phyloP scores from a whole-genome alignment of 306 rosid species.

The Rubus idaeus region DNA sequence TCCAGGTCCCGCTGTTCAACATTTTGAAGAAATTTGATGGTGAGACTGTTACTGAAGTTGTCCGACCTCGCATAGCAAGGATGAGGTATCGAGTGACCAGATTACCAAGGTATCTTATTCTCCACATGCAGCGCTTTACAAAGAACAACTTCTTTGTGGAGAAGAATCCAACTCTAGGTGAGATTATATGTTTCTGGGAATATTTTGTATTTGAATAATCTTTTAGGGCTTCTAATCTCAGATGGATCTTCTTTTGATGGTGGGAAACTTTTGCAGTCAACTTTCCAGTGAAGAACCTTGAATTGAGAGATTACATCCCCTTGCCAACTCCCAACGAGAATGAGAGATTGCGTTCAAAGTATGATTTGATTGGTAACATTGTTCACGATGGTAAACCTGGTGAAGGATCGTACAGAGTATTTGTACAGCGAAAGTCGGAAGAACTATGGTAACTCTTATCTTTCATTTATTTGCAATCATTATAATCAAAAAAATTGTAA shows the following conservation, averaged over 20 bases:
- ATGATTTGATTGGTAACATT: constrained; percentile 83
- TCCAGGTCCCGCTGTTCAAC: constrained; percentile 92
- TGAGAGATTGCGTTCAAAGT: constrained; percentile 69
- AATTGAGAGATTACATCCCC: constrained; percentile 94
- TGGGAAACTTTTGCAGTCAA: constrained; percentile 50
- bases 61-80: constrained; percentile 89
- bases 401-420: constrained; percentile 85
- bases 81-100: constrained; percentile 86
- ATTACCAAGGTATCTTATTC: constrained; percentile 77
- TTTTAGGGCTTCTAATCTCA: background rate
- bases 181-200: constrained; percentile 3
- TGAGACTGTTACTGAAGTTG: constrained; percentile 86
- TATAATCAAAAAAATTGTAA: background rate
- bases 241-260: constrained; percentile 13
- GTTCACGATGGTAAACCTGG: constrained; percentile 96
- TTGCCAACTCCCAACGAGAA: constrained; percentile 75
- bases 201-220: background rate
- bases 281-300: constrained; percentile 96
- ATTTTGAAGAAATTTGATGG: constrained; percentile 96
- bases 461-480: background rate
- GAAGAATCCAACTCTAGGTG: constrained; percentile 94
- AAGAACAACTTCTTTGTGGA: constrained; percentile 97
- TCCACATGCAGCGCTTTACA: constrained; percentile 92
- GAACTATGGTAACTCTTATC: constrained; percentile 67
- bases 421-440: constrained; percentile 89